Conservation (phyloP, 441 rosid species). For the Populus hybrid region DNA sequence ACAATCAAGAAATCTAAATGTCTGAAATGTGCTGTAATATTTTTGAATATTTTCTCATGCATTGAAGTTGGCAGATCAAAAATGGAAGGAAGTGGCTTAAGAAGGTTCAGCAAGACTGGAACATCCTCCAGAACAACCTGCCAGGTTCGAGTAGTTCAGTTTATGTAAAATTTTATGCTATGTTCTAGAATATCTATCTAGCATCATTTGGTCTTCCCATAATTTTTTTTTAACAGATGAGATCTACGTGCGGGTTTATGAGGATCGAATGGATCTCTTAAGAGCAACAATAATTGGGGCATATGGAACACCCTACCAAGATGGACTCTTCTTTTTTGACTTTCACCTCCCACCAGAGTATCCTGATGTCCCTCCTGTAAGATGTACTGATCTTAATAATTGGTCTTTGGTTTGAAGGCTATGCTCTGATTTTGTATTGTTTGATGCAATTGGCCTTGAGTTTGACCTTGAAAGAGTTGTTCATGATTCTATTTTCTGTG, state of each 20-base stretch:
- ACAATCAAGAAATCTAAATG: not conserved
- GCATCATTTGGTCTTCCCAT: constrained; percentile 11
- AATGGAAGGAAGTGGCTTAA: constrained; percentile 83
- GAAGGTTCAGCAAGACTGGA: constrained; percentile 99
- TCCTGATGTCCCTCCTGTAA: constrained; percentile 89
- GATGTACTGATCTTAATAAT: constrained; percentile 9
- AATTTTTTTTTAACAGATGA: constrained; percentile 52
- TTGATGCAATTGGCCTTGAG: not conserved
- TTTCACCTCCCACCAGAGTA: constrained; percentile 89
- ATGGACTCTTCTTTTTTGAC: constrained; percentile 96
- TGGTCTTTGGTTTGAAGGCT: constrained; percentile 5
- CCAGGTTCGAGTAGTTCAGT: constrained; percentile 57
- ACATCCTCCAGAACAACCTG: constrained; percentile 91
- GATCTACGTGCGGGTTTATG: constrained; percentile 82
- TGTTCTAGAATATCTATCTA: constrained; percentile 2
- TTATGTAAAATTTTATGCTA: not conserved
- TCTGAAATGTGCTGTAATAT: not conserved
- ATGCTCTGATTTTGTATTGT: not conserved
- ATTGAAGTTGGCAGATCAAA: constrained; percentile 48
- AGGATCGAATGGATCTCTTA: constrained; percentile 94
- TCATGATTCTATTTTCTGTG: constrained; percentile 12
- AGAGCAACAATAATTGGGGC: constrained; percentile 94
- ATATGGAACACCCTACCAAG: constrained; percentile 98
- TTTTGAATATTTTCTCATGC: not conserved
- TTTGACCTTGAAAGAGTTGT: not conserved